Conservation (phyloP, 805 yeast species). For the Candida gorgasii region DNA sequence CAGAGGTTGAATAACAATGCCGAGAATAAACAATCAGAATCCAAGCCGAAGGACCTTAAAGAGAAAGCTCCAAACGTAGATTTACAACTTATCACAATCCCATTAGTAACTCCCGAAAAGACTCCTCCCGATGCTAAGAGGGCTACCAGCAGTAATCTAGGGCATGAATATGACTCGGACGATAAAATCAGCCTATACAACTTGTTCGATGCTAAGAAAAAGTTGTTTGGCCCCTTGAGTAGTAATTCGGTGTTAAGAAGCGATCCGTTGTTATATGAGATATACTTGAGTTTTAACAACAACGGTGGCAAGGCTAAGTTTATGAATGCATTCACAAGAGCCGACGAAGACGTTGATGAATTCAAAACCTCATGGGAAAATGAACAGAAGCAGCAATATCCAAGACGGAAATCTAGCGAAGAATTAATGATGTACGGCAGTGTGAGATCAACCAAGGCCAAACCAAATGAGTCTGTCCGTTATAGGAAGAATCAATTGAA, state of each 20-base stretch:
- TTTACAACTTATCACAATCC: neutral
- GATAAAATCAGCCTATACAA: slow-evolving; percentile 7
- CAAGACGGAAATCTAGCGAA: neutral
- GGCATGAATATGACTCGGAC: neutral
- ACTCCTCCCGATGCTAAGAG: no score
- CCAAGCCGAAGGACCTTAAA: no score
- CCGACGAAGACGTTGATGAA: neutral
- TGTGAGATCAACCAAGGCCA: neutral
- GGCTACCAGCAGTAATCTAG: neutral
- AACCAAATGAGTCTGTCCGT: slow-evolving; percentile 2
- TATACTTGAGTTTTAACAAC: slow-evolving; percentile 10
- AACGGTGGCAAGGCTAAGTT: slow-evolving; percentile 3
- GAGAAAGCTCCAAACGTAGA: no score
- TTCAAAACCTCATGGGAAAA: neutral
- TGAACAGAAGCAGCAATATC: neutral
- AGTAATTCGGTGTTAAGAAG: slow-evolving; percentile 1
- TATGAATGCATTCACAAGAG: neutral
- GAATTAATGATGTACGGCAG: slow-evolving; percentile 4
- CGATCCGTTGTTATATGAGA: slow-evolving; percentile 11
- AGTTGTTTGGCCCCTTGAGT: slow-evolving; percentile 9
- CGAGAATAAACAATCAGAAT: no score
- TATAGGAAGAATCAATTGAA: slow-evolving; percentile 11
- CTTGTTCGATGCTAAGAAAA: slow-evolving; percentile 1
- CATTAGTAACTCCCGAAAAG: neutral
- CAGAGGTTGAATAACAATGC: neutral